Evolutionary conservation across 2,329 filamentous ascomycete species (phyloP), one percentile per base, ranked within the genome.

Genomic region (Colletotrichum acutatum): DNA sequence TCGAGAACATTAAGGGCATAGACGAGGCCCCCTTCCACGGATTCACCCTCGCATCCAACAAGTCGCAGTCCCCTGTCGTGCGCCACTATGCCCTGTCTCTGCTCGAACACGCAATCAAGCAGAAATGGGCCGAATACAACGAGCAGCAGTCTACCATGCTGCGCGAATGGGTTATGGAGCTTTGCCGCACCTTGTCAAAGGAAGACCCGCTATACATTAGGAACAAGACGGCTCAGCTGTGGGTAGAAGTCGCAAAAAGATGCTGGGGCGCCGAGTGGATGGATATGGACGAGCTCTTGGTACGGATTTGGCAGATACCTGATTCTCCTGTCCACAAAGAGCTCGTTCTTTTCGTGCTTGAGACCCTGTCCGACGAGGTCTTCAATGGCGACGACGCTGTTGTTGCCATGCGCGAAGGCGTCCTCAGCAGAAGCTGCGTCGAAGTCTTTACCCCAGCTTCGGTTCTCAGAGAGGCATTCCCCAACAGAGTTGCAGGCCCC

Each of bases 1-100:
- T 99, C 76, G 97, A 99, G 81, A 86, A 92, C 26, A 89, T 97
- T 78, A 98, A 98, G 84, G 88, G 90, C 59, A 90, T 93, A 77
- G 87, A 90, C 70, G 91, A 95, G 78, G 95, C 96, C 5, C 94
- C 95, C 2, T 91, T 93, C 61, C 92, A 97, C 84, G 97, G 97
- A 76, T 97, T 94, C 83, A 89, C 89, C 28, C 90, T 99, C 72
- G 95, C 95, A 57, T 90, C 90, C 76, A 92, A 97, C 82, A 89
- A 87, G 78, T 86, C 88, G 49, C 94, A 97, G 80, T 89, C 94
- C 66, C 90, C 94, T 53, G 90, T 97, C 67, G 93, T 98, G 69
- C 93, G 97, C 77, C 95, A 98, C 84, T 99, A 97, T 82, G 97
- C 95, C 70, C 89, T 99, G 37, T 97, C 95, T 32, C 88, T 99